These are phyloP conservation scores for Neurospora terricola DNA, from an alignment of 495 filamentous ascomycete genomes.

Conservation along the genomic window DNA sequence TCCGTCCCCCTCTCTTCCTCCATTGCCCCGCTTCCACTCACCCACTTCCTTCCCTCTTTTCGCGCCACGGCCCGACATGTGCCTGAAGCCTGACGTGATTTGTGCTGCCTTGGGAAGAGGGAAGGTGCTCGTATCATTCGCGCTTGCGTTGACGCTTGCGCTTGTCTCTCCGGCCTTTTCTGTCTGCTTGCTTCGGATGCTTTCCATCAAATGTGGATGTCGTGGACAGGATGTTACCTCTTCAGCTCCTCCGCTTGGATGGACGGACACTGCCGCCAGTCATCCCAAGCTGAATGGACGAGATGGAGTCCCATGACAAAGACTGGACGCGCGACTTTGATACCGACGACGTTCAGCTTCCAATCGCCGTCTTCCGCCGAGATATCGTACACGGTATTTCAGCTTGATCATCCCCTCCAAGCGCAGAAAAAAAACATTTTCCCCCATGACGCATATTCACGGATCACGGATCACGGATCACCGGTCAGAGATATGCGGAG, in stretches of 20 bases:
- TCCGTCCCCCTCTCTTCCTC: neutral
- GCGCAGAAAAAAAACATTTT: neutral
- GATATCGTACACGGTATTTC: neutral
- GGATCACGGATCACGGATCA: neutral
- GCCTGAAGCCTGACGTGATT: conserved; percentile 20
- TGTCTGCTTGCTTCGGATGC: neutral
- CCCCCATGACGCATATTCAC: neutral
- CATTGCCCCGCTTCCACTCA: neutral
- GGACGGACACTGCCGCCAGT: neutral
- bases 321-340: neutral
- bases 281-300: neutral
- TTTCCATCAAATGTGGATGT: neutral
- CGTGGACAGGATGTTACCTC: neutral
- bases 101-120: neutral
- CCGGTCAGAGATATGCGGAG: neutral
- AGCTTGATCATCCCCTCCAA: neutral
- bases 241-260: neutral
- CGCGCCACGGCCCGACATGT: conserved; percentile 6
- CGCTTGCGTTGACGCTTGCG: neutral
- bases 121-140: neutral
- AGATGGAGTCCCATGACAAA: neutral
- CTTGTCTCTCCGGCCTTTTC: neutral
- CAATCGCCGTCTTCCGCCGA: neutral
- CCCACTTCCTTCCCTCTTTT: neutral
- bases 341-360: neutral